Evolutionary conservation across 139 green algal genomes (phyloP), one percentile per base, ranked within the genome.

Genomic region (Choricystis sp.): DNA sequence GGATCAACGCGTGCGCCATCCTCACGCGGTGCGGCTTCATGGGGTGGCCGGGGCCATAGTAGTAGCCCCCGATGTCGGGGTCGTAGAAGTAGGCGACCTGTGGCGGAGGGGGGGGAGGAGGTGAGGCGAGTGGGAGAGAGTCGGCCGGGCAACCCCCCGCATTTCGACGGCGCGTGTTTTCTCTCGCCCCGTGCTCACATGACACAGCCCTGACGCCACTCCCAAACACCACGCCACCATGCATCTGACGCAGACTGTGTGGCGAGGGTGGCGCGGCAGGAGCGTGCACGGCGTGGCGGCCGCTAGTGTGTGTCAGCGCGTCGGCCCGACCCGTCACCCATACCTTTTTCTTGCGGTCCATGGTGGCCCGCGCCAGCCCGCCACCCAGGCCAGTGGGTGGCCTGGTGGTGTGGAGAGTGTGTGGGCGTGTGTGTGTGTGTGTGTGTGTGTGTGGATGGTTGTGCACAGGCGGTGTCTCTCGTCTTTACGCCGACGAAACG

Each of bases 61-160:
- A 97, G 60, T 86, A 96, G 65, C 91, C 85, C 1, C 91, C 91
- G 19, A 98, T 77, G 0, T 96, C 88, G 0, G 83, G 70, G 65
- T 97, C 90, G 69, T 97, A 97, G 67, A 94, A 97, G 68, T 97
- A 97, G 0, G 82, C 75, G 0, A 94, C 84, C 80, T 86, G 70
- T 3, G 3, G 19, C 9, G 40, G 40, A 9, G 40, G 40, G 9
- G 40, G 9, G 40, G 40, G 40, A 16, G 40, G 40, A 16, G 9
- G 40, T 52, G 40, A 52, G 40, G 16, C 9, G 40, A 52, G 40
- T 21, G 40, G 16, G 40, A 52, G 40, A 16, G 40, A 52, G 16
- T 9, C 9, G 9, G 40, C 9, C 40, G 9, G 40, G 9, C 9
- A 9, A 52, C 40, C 9, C 9, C 40, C 9, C 9, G 40, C 40